Conservation (phyloP, 352 stramenopile species). For the Globisporangium camurandrum region DNA sequence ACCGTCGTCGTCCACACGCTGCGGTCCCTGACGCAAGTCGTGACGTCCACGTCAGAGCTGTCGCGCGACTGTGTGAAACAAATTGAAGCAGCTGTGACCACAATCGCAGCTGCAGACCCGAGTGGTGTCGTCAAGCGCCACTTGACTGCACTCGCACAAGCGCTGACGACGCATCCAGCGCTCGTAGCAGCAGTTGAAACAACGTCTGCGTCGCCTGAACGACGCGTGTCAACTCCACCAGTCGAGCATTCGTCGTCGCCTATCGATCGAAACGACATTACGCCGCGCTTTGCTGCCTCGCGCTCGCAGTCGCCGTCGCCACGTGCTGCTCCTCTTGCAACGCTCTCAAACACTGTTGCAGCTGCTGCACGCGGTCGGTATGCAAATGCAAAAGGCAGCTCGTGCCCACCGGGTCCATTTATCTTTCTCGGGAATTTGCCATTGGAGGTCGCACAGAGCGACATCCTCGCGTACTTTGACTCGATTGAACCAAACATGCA, state of each 20-base stretch:
- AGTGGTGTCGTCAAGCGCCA: conserved; percentile 54
- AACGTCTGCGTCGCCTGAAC: neutral
- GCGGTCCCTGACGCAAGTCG: conserved; percentile 58
- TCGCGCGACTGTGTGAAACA: conserved; percentile 26
- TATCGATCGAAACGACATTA: too few relatives aligned
- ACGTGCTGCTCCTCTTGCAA: too few relatives aligned
- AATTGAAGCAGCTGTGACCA: conserved; percentile 27
- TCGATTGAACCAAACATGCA: conserved; percentile 40
- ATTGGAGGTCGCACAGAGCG: conserved; percentile 19
- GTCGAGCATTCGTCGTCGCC: too few relatives aligned
- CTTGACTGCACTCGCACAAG: conserved; percentile 43
- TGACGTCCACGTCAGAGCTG: conserved; percentile 31
- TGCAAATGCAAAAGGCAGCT: conserved; percentile 19
- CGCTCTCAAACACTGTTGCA: too few relatives aligned
- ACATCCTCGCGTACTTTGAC: conserved; percentile 48
- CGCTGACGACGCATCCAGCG: conserved; percentile 12
- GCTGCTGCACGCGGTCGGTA: too few relatives aligned
- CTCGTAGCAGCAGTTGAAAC: neutral
- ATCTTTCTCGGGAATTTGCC: conserved; percentile 69
- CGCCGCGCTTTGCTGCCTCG: too few relatives aligned
- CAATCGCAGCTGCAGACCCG: conserved; percentile 37
- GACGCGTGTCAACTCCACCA: neutral
- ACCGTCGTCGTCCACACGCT: conserved; percentile 72
- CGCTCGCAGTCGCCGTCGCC: too few relatives aligned
- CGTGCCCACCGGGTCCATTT: conserved; percentile 58